Evolutionary conservation across 352 stramenopile species (phyloP).

Genomic region (Pythium folliculosum): DNA sequence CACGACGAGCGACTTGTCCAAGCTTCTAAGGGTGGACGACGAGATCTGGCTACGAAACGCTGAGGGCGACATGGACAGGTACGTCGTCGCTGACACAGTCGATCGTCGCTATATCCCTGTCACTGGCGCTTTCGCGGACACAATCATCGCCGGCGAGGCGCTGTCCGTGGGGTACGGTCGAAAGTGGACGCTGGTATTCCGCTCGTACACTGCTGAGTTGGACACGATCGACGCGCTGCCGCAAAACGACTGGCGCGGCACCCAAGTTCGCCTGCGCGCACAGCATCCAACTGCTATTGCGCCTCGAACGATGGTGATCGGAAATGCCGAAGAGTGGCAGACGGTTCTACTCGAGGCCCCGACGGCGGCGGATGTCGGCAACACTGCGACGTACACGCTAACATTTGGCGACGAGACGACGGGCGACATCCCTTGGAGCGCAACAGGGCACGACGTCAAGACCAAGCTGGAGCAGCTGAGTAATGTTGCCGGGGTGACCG

Average conservation of each 20-base stretch:
- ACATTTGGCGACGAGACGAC: conserved; percentile 54
- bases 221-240: conserved; percentile 62
- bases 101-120: conserved; percentile 45
- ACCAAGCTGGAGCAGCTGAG: conserved; percentile 43
- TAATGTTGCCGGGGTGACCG: conserved; percentile 53
- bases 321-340: conserved; percentile 55
- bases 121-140: conserved; percentile 45
- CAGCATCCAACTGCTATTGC: conserved; percentile 38
- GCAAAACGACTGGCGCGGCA: conserved; percentile 60
- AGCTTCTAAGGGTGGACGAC: conserved; percentile 38
- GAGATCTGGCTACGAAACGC: conserved; percentile 55
- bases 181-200: conserved; percentile 70
- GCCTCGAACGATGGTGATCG: conserved; percentile 46
- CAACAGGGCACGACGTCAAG: conserved; percentile 40
- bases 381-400: conserved; percentile 45
- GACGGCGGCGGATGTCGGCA: conserved; percentile 27
- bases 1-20: conserved; percentile 57
- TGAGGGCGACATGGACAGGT: conserved; percentile 52
- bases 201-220: conserved; percentile 58
- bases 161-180: conserved; percentile 48
- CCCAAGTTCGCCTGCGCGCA: conserved; percentile 48
- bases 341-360: conserved; percentile 57
- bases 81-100: conserved; percentile 32
- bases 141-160: conserved; percentile 37
- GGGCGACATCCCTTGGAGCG: conserved; percentile 42